phyloP scores from a whole-genome alignment of 208 protist species.

The Leishmania tarentolae region DNA sequence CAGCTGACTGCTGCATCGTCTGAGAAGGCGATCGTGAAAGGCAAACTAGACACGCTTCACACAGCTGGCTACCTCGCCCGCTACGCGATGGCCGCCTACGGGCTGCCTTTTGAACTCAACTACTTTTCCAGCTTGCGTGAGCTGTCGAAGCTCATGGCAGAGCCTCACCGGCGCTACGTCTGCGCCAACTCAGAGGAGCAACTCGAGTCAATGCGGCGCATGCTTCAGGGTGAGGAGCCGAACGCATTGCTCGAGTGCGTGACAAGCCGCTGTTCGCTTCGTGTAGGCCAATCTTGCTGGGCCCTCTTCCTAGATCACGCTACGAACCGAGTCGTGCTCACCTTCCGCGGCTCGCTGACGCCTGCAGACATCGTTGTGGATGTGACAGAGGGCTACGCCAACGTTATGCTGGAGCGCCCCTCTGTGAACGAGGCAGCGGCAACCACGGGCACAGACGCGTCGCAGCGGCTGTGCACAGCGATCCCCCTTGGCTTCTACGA shows the following conservation, averaged over 20 bases:
- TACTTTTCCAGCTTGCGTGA: constrained; percentile 62
- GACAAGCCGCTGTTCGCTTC: constrained; percentile 55
- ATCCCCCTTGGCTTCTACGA: constrained; percentile 74
- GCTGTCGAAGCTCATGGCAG: constrained; percentile 46
- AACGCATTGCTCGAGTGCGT: constrained; percentile 69
- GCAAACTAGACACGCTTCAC: constrained; percentile 33
- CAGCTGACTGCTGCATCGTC: constrained; percentile 12
- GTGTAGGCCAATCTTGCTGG: constrained; percentile 52
- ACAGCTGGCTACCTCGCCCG: constrained; percentile 54
- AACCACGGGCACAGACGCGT: not conserved
- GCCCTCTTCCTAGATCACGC: constrained; percentile 71
- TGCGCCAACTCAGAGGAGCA: constrained; percentile 71
- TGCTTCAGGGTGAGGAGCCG: constrained; percentile 63
- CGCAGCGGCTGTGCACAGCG: constrained; percentile 46
- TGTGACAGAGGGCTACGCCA: constrained; percentile 58
- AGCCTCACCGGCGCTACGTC: constrained; percentile 69
- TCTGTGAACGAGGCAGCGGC: not conserved
- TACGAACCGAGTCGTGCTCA: constrained; percentile 54
- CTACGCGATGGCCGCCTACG: constrained; percentile 75
- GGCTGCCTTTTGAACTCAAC: constrained; percentile 78
- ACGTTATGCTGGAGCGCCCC: constrained; percentile 33
- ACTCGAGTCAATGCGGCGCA: constrained; percentile 70
- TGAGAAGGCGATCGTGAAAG: constrained; percentile 17
- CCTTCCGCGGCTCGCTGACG: constrained; percentile 75
- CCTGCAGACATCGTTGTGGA: constrained; percentile 59